Conservation (phyloP, 495 filamentous ascomycete genomes). For the Aspergillus sclerotioniger region DNA sequence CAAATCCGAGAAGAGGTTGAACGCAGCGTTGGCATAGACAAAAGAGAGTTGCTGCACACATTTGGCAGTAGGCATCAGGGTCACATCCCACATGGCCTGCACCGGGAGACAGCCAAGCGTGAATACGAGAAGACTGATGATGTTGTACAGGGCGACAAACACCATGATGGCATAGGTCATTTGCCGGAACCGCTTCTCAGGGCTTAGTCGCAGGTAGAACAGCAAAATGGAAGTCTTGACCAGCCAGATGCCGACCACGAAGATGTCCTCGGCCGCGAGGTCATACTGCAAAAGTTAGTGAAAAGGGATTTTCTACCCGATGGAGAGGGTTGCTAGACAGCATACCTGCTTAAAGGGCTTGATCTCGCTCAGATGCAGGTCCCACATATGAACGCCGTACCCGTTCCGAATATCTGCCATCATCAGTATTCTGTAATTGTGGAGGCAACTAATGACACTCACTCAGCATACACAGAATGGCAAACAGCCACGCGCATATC, state of each 20-base stretch:
- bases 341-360: conserved; percentile 13
- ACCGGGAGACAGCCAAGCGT: conserved; percentile 8
- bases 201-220: conserved; percentile 41
- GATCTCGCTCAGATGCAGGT: conserved; percentile 11
- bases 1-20: conserved; percentile 11
- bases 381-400: conserved; percentile 22
- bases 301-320: not conserved
- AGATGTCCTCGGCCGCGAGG: conserved; percentile 13
- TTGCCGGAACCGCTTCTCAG: conserved; percentile 19
- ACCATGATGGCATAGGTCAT: conserved; percentile 15
- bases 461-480: conserved; percentile 10
- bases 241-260: conserved; percentile 13
- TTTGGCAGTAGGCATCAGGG: conserved; percentile 5
- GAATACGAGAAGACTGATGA: conserved; percentile 16
- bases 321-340: not conserved
- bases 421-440: too few species aligned
- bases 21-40: conserved; percentile 15
- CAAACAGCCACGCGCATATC: conserved; percentile 15
- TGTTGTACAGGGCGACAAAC: conserved; percentile 19
- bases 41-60: conserved; percentile 12
- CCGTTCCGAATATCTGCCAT: conserved; percentile 13
- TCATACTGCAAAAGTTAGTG: conserved; percentile 1
- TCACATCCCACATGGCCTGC: conserved; percentile 10
- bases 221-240: conserved; percentile 36
- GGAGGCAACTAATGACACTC: not conserved